A percentile compares a stretch with the other conserved stretches of the same genome.
Evolutionary conservation across 805 yeast genomes (phyloP).

Genomic region (Clavispora fructus): DNA sequence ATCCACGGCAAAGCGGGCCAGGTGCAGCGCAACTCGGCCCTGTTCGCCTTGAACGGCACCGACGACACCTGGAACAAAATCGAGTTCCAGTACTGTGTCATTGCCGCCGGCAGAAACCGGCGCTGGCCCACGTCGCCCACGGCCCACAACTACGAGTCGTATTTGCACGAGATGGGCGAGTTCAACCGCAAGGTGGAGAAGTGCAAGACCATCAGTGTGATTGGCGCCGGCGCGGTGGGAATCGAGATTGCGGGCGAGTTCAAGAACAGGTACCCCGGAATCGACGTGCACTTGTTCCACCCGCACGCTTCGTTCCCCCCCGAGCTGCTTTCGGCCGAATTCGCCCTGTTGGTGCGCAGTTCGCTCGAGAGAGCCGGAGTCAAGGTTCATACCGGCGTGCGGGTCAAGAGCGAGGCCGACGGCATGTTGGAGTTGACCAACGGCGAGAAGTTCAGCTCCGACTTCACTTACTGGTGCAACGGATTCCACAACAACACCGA

Average conservation of each 20-base stretch:
- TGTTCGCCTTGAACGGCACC: slow-evolving; percentile 18
- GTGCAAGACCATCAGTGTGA: slow-evolving; percentile 34
- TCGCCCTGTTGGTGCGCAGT: slow-evolving; percentile 20
- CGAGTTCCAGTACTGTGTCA: slow-evolving; percentile 42
- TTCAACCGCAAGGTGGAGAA: slow-evolving; percentile 24
- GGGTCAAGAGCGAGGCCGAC: slow-evolving; percentile 19
- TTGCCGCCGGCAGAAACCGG: slow-evolving; percentile 48
- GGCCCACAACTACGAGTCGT: slow-evolving; percentile 33
- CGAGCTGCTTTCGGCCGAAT: slow-evolving; percentile 29
- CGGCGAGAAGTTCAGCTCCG: slow-evolving; percentile 23
- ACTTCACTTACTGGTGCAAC: slow-evolving; percentile 34
- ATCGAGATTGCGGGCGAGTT: slow-evolving; percentile 48
- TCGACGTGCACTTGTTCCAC: slow-evolving; percentile 33
- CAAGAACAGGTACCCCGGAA: slow-evolving; percentile 31
- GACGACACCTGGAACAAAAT: slow-evolving; percentile 15
- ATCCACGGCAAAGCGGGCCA: slow-evolving; percentile 31
- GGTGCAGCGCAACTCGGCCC: slow-evolving; percentile 23
- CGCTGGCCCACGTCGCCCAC: slow-evolving; percentile 51
- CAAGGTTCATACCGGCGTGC: slow-evolving; percentile 22
- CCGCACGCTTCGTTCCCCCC: slow-evolving; percentile 35
- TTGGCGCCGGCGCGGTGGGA: slow-evolving; percentile 53
- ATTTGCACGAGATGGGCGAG: slow-evolving; percentile 39
- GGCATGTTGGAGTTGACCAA: slow-evolving; percentile 25
- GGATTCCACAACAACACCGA: slow-evolving; percentile 29
- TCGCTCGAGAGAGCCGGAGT: slow-evolving; percentile 28